Base-by-base conservation (phyloP, 2,329 filamentous ascomycete species). In the Aotearoamyces nothofagi region DNA sequence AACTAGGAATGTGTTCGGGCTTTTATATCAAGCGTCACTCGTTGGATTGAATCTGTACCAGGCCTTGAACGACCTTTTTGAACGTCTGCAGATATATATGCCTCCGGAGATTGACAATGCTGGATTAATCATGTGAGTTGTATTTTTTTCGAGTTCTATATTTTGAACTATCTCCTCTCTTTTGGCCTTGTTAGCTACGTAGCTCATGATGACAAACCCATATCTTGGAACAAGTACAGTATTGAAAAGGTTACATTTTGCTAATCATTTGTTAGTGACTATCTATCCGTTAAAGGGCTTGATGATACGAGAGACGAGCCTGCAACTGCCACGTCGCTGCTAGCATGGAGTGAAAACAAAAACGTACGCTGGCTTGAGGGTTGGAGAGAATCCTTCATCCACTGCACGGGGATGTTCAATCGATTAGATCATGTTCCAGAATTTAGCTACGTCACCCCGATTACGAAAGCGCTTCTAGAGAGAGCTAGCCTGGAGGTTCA, bases 1-100 rank as follows among this genome's bases (percentile, higher is more conserved):
- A 0, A 75, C 74, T 1, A 65, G 76, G 12, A 81, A 80, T 41
- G 65, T 79, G 24, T 70, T 81, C 39, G 75, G 74, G 0, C 51
- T 79, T 17, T 49, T 79, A 2, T 73, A 69, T 40, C 61, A 69
- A 29, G 66, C 68, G 13, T 73, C 74, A 0, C 56, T 80, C 0
- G 73, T 80, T 3, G 76, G 76, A 0, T 43, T 68, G 1, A 71
- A 73, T 4, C 47, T 80, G 1, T 66, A 63, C 38, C 69, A 78
- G 39, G 70, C 74, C 19, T 52, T 81, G 4, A 56, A 56, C 0
- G 75, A 78, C 39, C 53, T 81, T 0, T 69, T 72, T 22, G 53
- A 61, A 5, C 64, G 75, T 3, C 61, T 78, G 5, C 63, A 71
- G 27, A 50, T 57, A 15, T 77, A 67, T 37, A 64, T 70, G 56